phyloP scores from a whole-genome alignment of 306 rosid species.

The Albizia julibrissin region DNA sequence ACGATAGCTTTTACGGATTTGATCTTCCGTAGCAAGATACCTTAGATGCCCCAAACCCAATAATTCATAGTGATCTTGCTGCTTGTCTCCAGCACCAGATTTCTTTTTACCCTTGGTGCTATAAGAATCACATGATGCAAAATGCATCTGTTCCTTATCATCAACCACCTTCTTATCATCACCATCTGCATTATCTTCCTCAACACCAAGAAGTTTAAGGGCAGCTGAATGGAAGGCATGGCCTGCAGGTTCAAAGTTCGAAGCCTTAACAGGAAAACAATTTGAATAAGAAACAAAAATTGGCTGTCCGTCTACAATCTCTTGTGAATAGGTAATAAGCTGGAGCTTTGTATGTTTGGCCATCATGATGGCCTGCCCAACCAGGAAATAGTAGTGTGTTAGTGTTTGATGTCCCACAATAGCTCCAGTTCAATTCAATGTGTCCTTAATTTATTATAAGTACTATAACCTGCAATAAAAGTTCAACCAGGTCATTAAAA shows the following conservation, averaged over 20 bases:
- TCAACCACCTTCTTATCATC: constrained; percentile 55
- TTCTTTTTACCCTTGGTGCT: constrained; percentile 92
- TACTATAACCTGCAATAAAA: constrained; percentile 35
- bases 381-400: background rate
- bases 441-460: constrained; percentile 9
- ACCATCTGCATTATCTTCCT: constrained; percentile 46
- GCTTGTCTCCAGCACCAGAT: constrained; percentile 66
- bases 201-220: constrained; percentile 68
- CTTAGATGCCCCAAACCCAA: constrained; percentile 88
- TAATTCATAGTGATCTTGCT: constrained; percentile 95
- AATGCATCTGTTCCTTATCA: constrained; percentile 60
- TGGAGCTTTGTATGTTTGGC: constrained; percentile 44
- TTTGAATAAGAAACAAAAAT: constrained; percentile 77
- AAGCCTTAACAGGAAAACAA: constrained; percentile 77
- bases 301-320: constrained; percentile 87
- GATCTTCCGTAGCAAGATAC: constrained; percentile 95
- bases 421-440: constrained; percentile 15
- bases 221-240: constrained; percentile 82
- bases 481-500: constrained; percentile 5
- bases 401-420: constrained; percentile 20
- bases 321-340: constrained; percentile 67
- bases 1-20: constrained; percentile 89
- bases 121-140: constrained; percentile 77
- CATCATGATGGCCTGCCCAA: constrained; percentile 46
- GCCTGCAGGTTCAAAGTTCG: constrained; percentile 82